Percentiles rank a stretch among this genome's conserved stretches.
Conservation (phyloP, 2,329 filamentous ascomycete species). For the Aspergillus sp. region DNA sequence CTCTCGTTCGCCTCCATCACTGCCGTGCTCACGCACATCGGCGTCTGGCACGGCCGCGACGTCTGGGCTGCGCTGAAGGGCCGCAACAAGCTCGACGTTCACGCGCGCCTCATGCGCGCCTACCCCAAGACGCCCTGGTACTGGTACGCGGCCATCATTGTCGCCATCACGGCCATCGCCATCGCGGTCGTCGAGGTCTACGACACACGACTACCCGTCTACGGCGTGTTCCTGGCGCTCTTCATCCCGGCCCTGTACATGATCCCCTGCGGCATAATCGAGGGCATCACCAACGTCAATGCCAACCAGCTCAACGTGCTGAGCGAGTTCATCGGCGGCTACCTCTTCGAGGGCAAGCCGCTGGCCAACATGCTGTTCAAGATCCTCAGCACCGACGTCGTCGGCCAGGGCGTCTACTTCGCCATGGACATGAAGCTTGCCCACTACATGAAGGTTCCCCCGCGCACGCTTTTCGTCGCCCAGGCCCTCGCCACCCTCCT, state of each 20-base stretch:
- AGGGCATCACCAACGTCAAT: constrained; percentile 44
- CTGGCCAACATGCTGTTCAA: constrained; percentile 48
- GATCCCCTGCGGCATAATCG: constrained; percentile 44
- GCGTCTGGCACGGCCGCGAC: constrained; percentile 28
- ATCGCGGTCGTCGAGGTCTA: constrained; percentile 41
- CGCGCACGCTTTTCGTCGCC: constrained; percentile 46
- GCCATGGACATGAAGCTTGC: constrained; percentile 51
- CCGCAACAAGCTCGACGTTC: constrained; percentile 41
- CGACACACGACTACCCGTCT: constrained; percentile 43
- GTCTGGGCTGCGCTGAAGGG: constrained; percentile 26
- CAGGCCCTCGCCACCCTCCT: constrained; percentile 50
- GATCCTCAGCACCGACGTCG: constrained; percentile 55
- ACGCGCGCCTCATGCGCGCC: constrained; percentile 38
- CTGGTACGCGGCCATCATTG: constrained; percentile 41
- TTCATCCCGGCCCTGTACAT: constrained; percentile 43
- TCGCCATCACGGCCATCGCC: constrained; percentile 25
- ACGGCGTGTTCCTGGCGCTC: constrained; percentile 42
- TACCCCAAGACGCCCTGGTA: constrained; percentile 42
- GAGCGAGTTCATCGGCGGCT: constrained; percentile 45
- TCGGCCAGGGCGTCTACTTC: constrained; percentile 44
- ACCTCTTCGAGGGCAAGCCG: constrained; percentile 43
- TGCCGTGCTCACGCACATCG: constrained; percentile 40
- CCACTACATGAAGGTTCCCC: constrained; percentile 51
- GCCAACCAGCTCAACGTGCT: constrained; percentile 46
- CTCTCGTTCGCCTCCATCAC: constrained; percentile 63